Evolutionary conservation across 2,329 filamentous ascomycete genomes (phyloP).

Genomic region (Boeremia exigua): DNA sequence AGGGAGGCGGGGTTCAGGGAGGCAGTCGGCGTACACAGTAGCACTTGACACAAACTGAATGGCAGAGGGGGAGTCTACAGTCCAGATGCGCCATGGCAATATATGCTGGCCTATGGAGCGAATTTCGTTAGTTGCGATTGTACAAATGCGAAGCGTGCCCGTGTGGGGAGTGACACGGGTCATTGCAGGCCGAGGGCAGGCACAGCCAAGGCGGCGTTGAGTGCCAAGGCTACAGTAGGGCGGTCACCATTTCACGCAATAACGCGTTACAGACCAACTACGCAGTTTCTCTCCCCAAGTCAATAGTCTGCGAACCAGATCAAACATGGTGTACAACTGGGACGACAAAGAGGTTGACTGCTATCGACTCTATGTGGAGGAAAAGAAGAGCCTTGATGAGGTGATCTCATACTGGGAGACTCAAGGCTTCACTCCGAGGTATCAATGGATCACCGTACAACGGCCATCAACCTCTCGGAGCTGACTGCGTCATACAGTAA

Average conservation of each 20-base stretch:
- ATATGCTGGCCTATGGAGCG: constrained; percentile 21
- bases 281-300: constrained; percentile 14
- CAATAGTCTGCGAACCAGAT: neutral
- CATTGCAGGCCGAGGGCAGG: constrained; percentile 21
- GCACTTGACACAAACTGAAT: neutral
- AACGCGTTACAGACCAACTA: constrained; percentile 25
- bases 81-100: constrained; percentile 18
- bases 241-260: constrained; percentile 22
- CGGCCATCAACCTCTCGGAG: neutral
- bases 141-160: constrained; percentile 16
- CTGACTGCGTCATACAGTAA: constrained; percentile 59
- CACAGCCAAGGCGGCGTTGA: neutral
- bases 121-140: constrained; percentile 24
- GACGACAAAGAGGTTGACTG: constrained; percentile 69
- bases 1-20: constrained; percentile 10
- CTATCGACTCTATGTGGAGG: constrained; percentile 76
- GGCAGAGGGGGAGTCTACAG: neutral
- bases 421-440: constrained; percentile 73
- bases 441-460: constrained; percentile 40
- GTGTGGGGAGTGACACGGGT: constrained; percentile 15
- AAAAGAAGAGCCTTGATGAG: constrained; percentile 74
- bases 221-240: constrained; percentile 23
- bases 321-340: constrained; percentile 63
- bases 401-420: constrained; percentile 73
- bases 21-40: neutral